A percentile compares a stretch with the other conserved stretches of the same genome.
Evolutionary conservation across 768 basidiomycete species (phyloP).

Genomic region (Leucogyrophana mollusca): DNA sequence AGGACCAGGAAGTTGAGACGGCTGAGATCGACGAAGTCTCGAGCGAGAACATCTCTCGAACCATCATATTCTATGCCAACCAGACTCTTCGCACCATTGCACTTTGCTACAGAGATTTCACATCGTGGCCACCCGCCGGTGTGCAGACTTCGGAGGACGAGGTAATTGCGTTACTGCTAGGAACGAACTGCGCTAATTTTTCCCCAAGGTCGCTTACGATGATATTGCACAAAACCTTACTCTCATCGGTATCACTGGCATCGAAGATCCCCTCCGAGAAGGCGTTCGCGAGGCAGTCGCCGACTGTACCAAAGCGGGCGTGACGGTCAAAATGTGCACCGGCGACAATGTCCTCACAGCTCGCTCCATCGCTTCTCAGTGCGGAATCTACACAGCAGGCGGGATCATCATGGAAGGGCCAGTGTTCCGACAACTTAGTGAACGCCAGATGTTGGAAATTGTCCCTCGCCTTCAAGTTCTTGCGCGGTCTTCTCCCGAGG

Average conservation of each 20-base stretch:
- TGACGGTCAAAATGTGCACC: slow-evolving; percentile 96
- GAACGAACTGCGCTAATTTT: too few relatives aligned
- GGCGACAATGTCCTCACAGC: slow-evolving; percentile 96
- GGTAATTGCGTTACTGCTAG: slow-evolving; percentile 43
- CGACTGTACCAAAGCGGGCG: slow-evolving; percentile 86
- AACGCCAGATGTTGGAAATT: slow-evolving; percentile 72
- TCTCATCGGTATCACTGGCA: slow-evolving; percentile 88
- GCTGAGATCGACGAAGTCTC: slow-evolving; percentile 62
- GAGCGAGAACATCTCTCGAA: slow-evolving; percentile 81
- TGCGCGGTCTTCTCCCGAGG: slow-evolving; percentile 95
- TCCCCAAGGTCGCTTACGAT: slow-evolving; percentile 60
- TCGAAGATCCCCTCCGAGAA: slow-evolving; percentile 92
- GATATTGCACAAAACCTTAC: slow-evolving; percentile 71
- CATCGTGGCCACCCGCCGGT: slow-evolving; percentile 76
- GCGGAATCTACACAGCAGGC: slow-evolving; percentile 90
- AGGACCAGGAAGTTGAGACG: slow-evolving; percentile 40
- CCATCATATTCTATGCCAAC: slow-evolving; percentile 97
- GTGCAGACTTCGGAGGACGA: slow-evolving; percentile 45
- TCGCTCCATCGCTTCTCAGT: slow-evolving; percentile 94
- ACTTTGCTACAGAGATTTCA: slow-evolving; percentile 87
- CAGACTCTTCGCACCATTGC: slow-evolving; percentile 95
- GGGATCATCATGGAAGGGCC: slow-evolving; percentile 99
- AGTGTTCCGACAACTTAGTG: slow-evolving; percentile 76
- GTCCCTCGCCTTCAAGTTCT: slow-evolving; percentile 94
- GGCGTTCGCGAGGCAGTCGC: slow-evolving; percentile 89